Conservation (phyloP, 371 early-diverging fungal species). For the Thermomucor indicae-seudaticae region DNA sequence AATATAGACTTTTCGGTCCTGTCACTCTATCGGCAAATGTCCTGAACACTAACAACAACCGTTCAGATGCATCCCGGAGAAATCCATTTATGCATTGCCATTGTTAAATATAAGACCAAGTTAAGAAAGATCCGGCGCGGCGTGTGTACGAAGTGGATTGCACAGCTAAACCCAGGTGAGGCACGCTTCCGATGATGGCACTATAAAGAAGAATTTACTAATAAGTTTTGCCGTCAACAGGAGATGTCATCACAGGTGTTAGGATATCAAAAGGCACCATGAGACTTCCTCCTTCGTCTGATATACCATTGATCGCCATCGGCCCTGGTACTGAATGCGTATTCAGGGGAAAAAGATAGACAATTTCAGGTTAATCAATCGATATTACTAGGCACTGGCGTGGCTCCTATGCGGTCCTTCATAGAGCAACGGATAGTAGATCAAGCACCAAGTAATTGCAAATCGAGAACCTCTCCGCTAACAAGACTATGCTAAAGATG, state of each 20-base stretch:
- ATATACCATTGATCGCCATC: conserved; percentile 65
- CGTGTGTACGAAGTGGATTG: conserved; percentile 81
- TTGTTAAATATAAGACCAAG: conserved; percentile 82
- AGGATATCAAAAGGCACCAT: conserved; percentile 73
- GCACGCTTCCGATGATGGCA: not conserved
- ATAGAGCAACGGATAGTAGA: conserved; percentile 59
- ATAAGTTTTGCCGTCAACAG: not conserved
- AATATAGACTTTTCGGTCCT: not conserved
- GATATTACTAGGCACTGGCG: conserved; percentile 66
- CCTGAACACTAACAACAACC: not conserved
- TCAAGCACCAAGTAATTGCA: conserved; percentile 34
- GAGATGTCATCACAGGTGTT: conserved; percentile 46
- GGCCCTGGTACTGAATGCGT: conserved; percentile 58
- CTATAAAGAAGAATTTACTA: not conserved
- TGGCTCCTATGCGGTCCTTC: conserved; percentile 89
- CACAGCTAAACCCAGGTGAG: conserved; percentile 30
- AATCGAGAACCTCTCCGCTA: not conserved
- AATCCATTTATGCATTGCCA: conserved; percentile 78
- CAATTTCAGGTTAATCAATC: not conserved
- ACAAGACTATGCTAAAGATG: conserved; percentile 6
- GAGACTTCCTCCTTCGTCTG: conserved; percentile 51
- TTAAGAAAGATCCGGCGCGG: conserved; percentile 70
- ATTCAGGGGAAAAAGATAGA: too few relatives aligned
- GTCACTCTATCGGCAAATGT: too few relatives aligned
- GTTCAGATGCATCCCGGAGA: conserved; percentile 36